Evolutionary conservation across 345 rosid genomes (phyloP).

Genomic region (Anacardium occidentale): DNA sequence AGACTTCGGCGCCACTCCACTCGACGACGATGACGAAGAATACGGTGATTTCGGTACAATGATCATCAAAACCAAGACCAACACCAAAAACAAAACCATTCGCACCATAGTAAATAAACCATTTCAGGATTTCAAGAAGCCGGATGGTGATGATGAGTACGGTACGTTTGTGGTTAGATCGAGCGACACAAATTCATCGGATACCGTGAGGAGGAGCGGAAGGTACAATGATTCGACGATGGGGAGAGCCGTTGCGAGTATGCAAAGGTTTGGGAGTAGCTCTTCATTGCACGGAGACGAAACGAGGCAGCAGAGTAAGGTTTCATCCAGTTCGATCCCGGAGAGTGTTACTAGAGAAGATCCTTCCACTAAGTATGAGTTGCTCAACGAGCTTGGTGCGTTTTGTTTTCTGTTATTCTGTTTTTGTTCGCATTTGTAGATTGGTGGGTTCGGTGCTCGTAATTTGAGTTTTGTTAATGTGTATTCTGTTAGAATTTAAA

Average conservation of each 20-base stretch:
- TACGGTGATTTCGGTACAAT: slow-evolving; percentile 73
- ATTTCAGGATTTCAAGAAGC: slow-evolving; percentile 11
- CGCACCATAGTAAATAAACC: slow-evolving; percentile 15
- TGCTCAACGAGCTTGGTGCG: slow-evolving; percentile 91
- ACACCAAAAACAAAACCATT: slow-evolving; percentile 15
- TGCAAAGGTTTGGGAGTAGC: slow-evolving; percentile 19
- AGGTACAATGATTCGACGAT: slow-evolving; percentile 53
- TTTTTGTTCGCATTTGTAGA: background rate
- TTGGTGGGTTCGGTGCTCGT: background rate
- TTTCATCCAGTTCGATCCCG: slow-evolving; percentile 87
- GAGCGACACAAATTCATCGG: slow-evolving; percentile 38
- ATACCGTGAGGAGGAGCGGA: slow-evolving; percentile 57
- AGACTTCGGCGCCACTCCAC: slow-evolving; percentile 60
- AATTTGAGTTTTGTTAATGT: background rate
- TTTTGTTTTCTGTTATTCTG: background rate
- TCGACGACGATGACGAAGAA: slow-evolving; percentile 51
- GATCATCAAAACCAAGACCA: slow-evolving; percentile 58
- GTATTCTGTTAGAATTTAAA: background rate
- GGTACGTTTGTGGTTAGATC: slow-evolving; percentile 88
- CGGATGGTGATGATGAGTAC: slow-evolving; percentile 45
- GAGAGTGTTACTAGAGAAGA: slow-evolving; percentile 86
- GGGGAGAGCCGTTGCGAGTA: slow-evolving; percentile 56
- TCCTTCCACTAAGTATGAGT: slow-evolving; percentile 87
- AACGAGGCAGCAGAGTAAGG: slow-evolving; percentile 45
- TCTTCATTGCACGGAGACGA: slow-evolving; percentile 47